Base-by-base conservation (phyloP, 352 stramenopile genomes). In the Phytophthora hibernalis region DNA sequence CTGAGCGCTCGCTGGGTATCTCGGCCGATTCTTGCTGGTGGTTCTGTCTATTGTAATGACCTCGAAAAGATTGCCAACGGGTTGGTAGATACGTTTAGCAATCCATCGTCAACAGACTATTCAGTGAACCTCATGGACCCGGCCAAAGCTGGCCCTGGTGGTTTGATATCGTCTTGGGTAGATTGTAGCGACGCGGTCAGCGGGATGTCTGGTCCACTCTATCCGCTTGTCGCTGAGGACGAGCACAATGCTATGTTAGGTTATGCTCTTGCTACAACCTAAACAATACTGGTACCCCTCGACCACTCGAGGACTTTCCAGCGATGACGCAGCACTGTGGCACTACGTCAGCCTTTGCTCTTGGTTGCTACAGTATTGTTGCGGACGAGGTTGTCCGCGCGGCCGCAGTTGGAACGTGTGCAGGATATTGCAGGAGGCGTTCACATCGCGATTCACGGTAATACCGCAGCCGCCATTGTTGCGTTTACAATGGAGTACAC, bases 11-110 rank as follows among this genome's bases (percentile, higher is more conserved):
- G 31, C 20, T 28, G 24, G 15, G 13, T 58, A 10, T n/a, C 58
- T 5, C 10, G 42, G 5, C 35, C 43, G 8, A 56, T 61, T 53
- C 28, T 45, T 20, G 35, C 58, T 47, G 58, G 58, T 20, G 31
- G 12, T 21, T 42, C 51, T 1, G 9, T 38, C 2, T 68, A 68
- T 35, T 62, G 51, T 15, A 20, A 28, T 8, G 51, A 68, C 24
- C 37, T 62, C 12, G 51, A 68, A 22, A 62, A 24, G 15, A 68
- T 68, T 31, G 49, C 20, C 20, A 54, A 59, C 26, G 59, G 59
- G 2, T 54, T 49, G 2, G 15, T 20, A 5, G 31, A 47, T 18
- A 49, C 28, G 5, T 67, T 67, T 22, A 54, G 30, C 8, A 12
- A 10, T 8, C n/a, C 13, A 5, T 4, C n/a, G 26, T 60, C 30